Evolutionary conservation across 306 rosid species (phyloP), one percentile per base, ranked within the genome.

Genomic region (Astragalus membranaceus): DNA sequence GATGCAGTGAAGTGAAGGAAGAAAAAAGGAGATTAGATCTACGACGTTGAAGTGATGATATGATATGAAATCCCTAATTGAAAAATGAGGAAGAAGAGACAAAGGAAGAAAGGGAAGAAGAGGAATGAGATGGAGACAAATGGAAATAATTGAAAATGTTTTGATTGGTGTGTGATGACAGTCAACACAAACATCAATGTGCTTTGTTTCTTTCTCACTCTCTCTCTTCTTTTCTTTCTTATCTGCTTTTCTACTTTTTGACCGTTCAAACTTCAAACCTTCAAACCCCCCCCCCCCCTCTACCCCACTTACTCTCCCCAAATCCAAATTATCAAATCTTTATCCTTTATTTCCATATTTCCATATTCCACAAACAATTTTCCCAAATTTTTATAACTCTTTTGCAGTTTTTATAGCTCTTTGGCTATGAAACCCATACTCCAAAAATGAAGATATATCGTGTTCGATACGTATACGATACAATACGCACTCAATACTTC

Each of bases 241-340:
- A 39, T 30, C 51, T 55, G 48, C 9, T 39, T 58, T 32, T 66
- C 84, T 86, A 12, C 78, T 78, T 86, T 88, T 90, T 88, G 95
- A 90, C 97, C 95, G 57, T 81, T 90, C 90, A 86, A 88, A 83
- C 48, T 11, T 8, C 42, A 2, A n/a, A n/a, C n/a, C n/a, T n/a
- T n/a, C n/a, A n/a, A n/a, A n/a, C n/a, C n/a, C n/a, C n/a, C n/a
- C n/a, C n/a, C n/a, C 43, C 72, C 36, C 14, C 9, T 11, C 10
- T 46, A 35, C 39, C 39, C 39, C 39, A 0, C 30, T 26, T 3
- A 35, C 6, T 35, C 39, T 33, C 4, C 37, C 39, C 39, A 5
- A 35, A 35, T 35, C 39, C 39, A 35, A 35, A 35, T 35, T 35
- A 35, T 35, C 39, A 35, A 6, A 35, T 35, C 39, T 35, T 0